Evolutionary conservation across 768 basidiomycete species (phyloP).

Genomic region (Piloderma croceum): DNA sequence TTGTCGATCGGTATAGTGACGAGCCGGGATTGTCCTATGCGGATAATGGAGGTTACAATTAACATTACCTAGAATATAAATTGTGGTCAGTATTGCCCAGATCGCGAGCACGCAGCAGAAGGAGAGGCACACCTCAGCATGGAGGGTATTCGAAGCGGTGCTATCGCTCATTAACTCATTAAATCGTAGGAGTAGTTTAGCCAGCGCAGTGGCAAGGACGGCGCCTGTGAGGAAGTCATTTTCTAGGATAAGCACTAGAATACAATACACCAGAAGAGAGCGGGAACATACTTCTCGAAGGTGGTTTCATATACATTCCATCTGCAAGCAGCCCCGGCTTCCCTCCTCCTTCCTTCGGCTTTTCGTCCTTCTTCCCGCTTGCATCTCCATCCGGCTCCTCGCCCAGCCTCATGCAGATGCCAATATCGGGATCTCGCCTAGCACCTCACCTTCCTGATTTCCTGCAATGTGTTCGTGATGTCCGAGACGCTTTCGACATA

Average conservation of each 20-base stretch:
- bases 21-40: too few species aligned
- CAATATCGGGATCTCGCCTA: conserved; percentile 96
- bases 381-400: conserved; percentile 41
- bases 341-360: too few species aligned
- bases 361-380: too few species aligned
- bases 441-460: conserved; percentile 75
- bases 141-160: conserved; percentile 72
- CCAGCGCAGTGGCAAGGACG: conserved; percentile 82
- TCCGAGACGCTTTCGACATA: too few species aligned
- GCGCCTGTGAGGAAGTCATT: conserved; percentile 97
- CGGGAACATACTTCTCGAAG: conserved; percentile 59
- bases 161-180: conserved; percentile 44
- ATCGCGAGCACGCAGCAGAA: neutral
- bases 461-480: conserved; percentile 67
- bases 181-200: conserved; percentile 88
- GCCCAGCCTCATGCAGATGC: conserved; percentile 66
- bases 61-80: conserved; percentile 68
- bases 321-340: conserved; percentile 87
- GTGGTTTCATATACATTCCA: conserved; percentile 96
- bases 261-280: neutral
- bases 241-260: conserved; percentile 78
- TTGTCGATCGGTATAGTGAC: conserved; percentile 95
- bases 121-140: conserved; percentile 65
- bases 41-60: conserved; percentile 95
- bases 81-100: too few species aligned